Percentiles rank a stretch among this genome's conserved stretches.
phyloP scores from a whole-genome alignment of 176 grass and related monocot genomes.

The Coix lacrymajobi region DNA sequence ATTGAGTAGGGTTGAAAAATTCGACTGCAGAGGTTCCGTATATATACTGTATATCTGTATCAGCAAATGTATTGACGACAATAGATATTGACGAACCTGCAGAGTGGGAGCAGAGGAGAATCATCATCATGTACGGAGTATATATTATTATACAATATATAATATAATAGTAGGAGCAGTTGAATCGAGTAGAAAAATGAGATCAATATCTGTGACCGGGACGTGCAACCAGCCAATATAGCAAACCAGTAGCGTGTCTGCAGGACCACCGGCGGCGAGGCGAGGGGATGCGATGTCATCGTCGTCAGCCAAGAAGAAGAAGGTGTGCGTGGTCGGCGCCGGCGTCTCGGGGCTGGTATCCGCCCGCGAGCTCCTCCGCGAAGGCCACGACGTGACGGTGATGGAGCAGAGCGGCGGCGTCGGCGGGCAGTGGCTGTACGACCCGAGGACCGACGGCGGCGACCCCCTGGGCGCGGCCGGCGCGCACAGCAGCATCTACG shows the following conservation, averaged over 20 bases:
- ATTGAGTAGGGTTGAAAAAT: too few relatives aligned
- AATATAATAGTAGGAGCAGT: too few relatives aligned
- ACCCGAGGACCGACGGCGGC: not conserved
- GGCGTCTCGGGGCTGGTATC: constrained; percentile 11
- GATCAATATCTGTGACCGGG: too few relatives aligned
- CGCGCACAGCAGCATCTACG: constrained; percentile 26
- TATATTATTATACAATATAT: too few relatives aligned
- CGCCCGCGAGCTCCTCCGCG: constrained; percentile 32
- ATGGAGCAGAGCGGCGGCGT: constrained; percentile 34
- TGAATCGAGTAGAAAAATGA: too few relatives aligned
- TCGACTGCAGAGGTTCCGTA: too few relatives aligned
- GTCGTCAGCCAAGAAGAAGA: not conserved
- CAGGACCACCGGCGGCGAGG: not conserved
- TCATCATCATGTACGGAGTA: too few relatives aligned
- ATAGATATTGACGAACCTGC: too few relatives aligned
- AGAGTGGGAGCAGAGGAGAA: too few relatives aligned
- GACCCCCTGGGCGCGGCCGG: constrained; percentile 2
- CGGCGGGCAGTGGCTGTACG: constrained; percentile 52
- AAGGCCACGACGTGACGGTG: constrained; percentile 32
- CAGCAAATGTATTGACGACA: too few relatives aligned
- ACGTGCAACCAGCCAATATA: too few relatives aligned
- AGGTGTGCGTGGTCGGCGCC: constrained; percentile 42
- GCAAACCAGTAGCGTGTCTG: not conserved
- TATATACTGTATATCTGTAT: too few relatives aligned
- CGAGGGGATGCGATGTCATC: not conserved